Evolutionary conservation across 306 rosid species (phyloP).

Genomic region (Vicia faba): DNA sequence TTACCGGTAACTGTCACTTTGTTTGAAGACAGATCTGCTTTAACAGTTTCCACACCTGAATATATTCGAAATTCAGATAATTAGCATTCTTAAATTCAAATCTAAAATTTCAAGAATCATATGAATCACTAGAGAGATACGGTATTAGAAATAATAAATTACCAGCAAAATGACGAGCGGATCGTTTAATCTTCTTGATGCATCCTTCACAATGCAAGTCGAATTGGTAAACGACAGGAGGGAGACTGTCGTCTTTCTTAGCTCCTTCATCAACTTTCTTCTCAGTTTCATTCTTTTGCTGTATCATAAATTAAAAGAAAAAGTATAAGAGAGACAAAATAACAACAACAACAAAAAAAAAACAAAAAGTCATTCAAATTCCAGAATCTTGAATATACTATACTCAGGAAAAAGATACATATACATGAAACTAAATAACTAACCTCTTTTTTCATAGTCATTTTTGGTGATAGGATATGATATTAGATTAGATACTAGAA

Average conservation of each 20-base stretch:
- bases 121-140: not conserved
- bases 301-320: slow-evolving; percentile 25
- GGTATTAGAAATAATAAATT: not conserved
- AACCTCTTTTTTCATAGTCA: slow-evolving; percentile 54
- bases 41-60: slow-evolving; percentile 68
- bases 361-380: not conserved
- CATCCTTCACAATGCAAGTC: slow-evolving; percentile 93
- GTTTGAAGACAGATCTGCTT: slow-evolving; percentile 54
- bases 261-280: slow-evolving; percentile 58
- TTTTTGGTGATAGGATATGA: slow-evolving; percentile 3
- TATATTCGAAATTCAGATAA: not conserved
- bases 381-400: slow-evolving; percentile 25
- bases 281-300: slow-evolving; percentile 52
- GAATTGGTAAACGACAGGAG: slow-evolving; percentile 61
- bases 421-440: slow-evolving; percentile 29
- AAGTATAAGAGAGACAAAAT: slow-evolving; percentile 16
- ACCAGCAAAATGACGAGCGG: slow-evolving; percentile 61
- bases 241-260: slow-evolving; percentile 57
- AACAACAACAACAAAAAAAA: not conserved
- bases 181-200: slow-evolving; percentile 66
- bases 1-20: slow-evolving; percentile 71
- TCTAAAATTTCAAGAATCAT: not conserved
- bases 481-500: not conserved
- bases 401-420: not conserved
- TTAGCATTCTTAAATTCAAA: not conserved